Evolutionary conservation across 257 asterid genomes (phyloP).

Genomic region (Marsdenia floribunda): DNA sequence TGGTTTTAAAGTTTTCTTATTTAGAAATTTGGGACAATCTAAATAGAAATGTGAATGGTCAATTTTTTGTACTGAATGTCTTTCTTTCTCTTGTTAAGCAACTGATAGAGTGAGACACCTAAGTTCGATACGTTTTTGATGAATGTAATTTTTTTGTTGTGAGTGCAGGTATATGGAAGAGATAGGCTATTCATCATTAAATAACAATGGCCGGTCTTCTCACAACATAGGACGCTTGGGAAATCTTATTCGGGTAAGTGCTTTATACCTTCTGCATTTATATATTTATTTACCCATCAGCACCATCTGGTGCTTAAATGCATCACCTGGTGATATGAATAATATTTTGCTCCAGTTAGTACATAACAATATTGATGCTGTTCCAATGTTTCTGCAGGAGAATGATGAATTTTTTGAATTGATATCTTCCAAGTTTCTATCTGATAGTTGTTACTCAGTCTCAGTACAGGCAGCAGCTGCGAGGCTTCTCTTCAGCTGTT

Average conservation of each 20-base stretch:
- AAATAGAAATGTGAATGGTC: not conserved
- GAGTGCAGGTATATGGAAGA: slow-evolving; percentile 72
- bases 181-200: slow-evolving; percentile 55
- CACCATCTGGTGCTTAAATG: not conserved
- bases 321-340: slow-evolving; percentile 1
- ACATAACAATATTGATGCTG: slow-evolving; percentile 12
- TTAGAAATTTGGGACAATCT: not conserved
- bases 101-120: not conserved
- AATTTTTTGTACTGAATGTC: not conserved
- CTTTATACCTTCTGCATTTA: slow-evolving; percentile 1
- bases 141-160: slow-evolving; percentile 6
- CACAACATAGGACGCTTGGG: slow-evolving; percentile 91
- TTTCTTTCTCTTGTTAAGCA: not conserved
- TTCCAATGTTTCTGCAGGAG: slow-evolving; percentile 56
- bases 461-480: slow-evolving; percentile 72
- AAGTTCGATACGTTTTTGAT: slow-evolving; percentile 1
- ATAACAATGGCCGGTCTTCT: slow-evolving; percentile 63
- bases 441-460: slow-evolving; percentile 64
- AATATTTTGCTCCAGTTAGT: not conserved
- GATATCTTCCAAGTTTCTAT: slow-evolving; percentile 67
- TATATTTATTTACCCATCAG: not conserved
- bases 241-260: slow-evolving; percentile 73
- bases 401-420: slow-evolving; percentile 86
- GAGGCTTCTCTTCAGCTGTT: slow-evolving; percentile 91
- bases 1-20: not conserved